These are phyloP conservation scores for Colletotrichum camelliae DNA, from an alignment of 2,329 filamentous ascomycete species.

Conservation along the genomic window DNA sequence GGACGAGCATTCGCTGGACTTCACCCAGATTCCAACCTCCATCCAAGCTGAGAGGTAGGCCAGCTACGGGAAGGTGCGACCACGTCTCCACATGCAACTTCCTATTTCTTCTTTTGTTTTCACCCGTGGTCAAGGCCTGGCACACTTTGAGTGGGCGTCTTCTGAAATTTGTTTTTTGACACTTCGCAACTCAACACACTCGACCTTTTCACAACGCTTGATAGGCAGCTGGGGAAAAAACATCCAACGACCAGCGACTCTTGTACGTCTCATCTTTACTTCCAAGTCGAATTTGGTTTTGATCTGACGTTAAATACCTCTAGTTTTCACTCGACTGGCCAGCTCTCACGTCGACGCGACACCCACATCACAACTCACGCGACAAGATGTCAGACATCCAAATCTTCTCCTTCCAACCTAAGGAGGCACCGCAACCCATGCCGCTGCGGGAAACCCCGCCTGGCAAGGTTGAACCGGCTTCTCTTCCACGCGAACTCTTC, in stretches of 20 bases:
- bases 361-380: neutral
- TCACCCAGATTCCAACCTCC: neutral
- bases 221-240: neutral
- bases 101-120: neutral
- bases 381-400: neutral
- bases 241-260: fast-evolving
- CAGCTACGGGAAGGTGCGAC: neutral
- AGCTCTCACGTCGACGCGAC: neutral
- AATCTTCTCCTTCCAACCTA: neutral
- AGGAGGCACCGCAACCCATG: neutral
- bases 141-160: neutral
- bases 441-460: neutral
- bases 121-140: neutral
- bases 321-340: neutral
- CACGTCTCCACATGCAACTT: neutral
- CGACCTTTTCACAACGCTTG: neutral
- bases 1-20: neutral
- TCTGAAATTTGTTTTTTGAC: neutral
- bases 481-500: neutral
- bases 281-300: neutral
- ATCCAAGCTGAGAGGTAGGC: neutral
- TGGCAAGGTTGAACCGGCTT: neutral
- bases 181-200: neutral
- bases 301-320: neutral
- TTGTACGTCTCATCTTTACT: neutral